Evolutionary conservation across 1,284 basidiomycete species (phyloP).

Genomic region (Meripilus lineatus): DNA sequence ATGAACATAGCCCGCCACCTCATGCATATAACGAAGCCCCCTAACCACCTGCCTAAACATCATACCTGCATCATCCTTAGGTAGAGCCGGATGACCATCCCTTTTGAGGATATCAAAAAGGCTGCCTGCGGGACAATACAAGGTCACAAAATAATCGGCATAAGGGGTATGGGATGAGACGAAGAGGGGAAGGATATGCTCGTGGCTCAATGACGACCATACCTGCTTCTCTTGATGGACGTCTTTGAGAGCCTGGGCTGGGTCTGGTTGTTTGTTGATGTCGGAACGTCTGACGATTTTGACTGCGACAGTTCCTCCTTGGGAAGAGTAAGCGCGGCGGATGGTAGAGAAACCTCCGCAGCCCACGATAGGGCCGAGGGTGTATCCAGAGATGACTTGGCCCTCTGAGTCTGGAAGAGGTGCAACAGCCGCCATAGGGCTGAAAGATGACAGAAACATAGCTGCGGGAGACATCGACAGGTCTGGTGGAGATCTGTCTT

Average conservation of each 20-base stretch:
- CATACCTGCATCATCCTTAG: conserved; percentile 77
- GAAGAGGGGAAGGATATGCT: conserved; percentile 82
- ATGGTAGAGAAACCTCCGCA: conserved; percentile 88
- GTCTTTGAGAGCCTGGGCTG: conserved; percentile 44
- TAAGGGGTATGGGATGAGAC: conserved; percentile 57
- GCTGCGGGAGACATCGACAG: conserved; percentile 64
- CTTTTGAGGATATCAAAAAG: conserved; percentile 81
- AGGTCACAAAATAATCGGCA: conserved; percentile 81
- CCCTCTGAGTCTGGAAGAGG: conserved; percentile 54
- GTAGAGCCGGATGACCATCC: conserved; percentile 58
- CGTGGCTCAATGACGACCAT: conserved; percentile 76
- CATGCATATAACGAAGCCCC: conserved; percentile 85
- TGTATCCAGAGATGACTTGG: conserved; percentile 62
- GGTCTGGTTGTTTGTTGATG: conserved; percentile 44
- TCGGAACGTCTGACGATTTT: conserved; percentile 71
- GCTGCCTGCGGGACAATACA: conserved; percentile 80
- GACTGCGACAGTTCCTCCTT: conserved; percentile 73
- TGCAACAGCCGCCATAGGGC: conserved; percentile 27
- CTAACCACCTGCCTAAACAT: conserved; percentile 89
- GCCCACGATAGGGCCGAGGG: conserved; percentile 75
- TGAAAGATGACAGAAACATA: conserved; percentile 72
- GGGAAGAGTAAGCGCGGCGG: conserved; percentile 58
- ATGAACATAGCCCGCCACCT: conserved; percentile 75
- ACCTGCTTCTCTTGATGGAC: conserved; percentile 74
- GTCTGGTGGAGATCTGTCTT: conserved; percentile 17